Evolutionary conservation across 345 rosid genomes (phyloP).

Genomic region (Capsella bursapastoris): DNA sequence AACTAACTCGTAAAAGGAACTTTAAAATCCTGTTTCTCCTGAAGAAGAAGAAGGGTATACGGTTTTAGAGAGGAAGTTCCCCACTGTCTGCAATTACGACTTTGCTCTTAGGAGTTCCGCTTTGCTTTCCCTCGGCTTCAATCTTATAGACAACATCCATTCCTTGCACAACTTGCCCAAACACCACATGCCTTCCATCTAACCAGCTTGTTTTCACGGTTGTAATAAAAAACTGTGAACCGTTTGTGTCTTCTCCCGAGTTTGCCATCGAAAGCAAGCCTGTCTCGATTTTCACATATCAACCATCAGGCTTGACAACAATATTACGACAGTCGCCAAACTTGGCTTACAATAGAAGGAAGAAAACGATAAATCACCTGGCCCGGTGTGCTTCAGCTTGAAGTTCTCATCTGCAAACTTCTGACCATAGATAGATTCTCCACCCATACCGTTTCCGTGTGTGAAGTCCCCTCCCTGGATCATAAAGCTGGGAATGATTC

Average conservation of each 20-base stretch:
- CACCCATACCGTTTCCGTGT: conserved; percentile 93
- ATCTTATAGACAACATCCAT: conserved; percentile 94
- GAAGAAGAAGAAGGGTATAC: conserved; percentile 30
- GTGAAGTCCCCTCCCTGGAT: conserved; percentile 97
- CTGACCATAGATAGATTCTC: conserved; percentile 95
- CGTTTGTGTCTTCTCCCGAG: conserved; percentile 90
- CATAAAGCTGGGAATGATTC: conserved; percentile 98
- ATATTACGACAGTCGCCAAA: neutral
- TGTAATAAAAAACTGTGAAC: conserved; percentile 94
- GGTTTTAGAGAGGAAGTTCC: conserved; percentile 68
- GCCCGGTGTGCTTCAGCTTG: conserved; percentile 95
- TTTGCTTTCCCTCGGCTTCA: conserved; percentile 92
- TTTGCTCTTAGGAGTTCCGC: conserved; percentile 84
- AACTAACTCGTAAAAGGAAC: neutral
- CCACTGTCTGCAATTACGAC: conserved; percentile 92
- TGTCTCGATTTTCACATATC: conserved; percentile 29
- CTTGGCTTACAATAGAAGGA: neutral
- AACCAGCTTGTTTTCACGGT: conserved; percentile 96
- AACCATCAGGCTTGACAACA: conserved; percentile 12
- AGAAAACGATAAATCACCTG: conserved; percentile 51
- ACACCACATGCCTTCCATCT: conserved; percentile 95
- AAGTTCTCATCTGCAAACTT: conserved; percentile 95
- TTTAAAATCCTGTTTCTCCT: neutral
- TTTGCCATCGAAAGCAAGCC: conserved; percentile 94
- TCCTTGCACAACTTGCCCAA: conserved; percentile 95